Percentiles rank a stretch among this genome's conserved stretches.
These are phyloP conservation scores for Calonectria naviculata DNA, from an alignment of 2,329 filamentous ascomycete genomes.

Conservation along the genomic window DNA sequence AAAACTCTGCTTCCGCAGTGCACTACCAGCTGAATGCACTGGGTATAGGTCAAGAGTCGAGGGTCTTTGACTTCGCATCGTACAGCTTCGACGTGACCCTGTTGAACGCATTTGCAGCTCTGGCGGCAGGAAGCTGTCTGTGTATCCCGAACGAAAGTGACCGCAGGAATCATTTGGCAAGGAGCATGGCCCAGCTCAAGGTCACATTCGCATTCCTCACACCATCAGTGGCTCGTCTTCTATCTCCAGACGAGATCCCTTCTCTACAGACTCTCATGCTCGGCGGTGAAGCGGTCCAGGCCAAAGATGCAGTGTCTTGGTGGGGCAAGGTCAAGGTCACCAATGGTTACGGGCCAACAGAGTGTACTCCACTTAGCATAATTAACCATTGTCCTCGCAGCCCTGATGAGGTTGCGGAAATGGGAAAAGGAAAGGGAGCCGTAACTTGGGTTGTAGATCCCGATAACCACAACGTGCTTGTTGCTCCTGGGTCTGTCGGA, in stretches of 20 bases:
- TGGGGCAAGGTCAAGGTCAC: not conserved
- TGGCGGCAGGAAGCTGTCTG: conserved; percentile 47
- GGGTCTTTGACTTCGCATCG: conserved; percentile 28
- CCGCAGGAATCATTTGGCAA: not conserved
- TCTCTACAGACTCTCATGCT: conserved; percentile 11
- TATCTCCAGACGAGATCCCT: conserved; percentile 10
- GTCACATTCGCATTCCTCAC: conserved; percentile 11
- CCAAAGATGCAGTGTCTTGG: conserved; percentile 5
- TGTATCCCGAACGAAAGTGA: conserved; percentile 21
- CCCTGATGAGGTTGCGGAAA: not conserved
- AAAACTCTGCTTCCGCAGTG: conserved; percentile 15
- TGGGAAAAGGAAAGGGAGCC: conserved; percentile 11
- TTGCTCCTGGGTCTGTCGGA: conserved; percentile 48
- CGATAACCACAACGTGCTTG: conserved; percentile 30
- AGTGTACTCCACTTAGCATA: conserved; percentile 9
- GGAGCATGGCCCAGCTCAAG: not conserved
- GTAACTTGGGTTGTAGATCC: conserved; percentile 38
- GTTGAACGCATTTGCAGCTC: conserved; percentile 45
- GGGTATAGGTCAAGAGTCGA: not conserved
- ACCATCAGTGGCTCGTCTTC: conserved; percentile 11
- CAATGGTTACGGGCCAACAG: conserved; percentile 18
- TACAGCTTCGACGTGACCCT: conserved; percentile 8
- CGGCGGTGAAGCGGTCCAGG: conserved; percentile 13
- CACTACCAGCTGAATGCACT: conserved; percentile 23
- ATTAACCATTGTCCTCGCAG: not conserved